Conservation (phyloP, 2,329 filamentous ascomycete genomes). For the Cordyceps farinosa region DNA sequence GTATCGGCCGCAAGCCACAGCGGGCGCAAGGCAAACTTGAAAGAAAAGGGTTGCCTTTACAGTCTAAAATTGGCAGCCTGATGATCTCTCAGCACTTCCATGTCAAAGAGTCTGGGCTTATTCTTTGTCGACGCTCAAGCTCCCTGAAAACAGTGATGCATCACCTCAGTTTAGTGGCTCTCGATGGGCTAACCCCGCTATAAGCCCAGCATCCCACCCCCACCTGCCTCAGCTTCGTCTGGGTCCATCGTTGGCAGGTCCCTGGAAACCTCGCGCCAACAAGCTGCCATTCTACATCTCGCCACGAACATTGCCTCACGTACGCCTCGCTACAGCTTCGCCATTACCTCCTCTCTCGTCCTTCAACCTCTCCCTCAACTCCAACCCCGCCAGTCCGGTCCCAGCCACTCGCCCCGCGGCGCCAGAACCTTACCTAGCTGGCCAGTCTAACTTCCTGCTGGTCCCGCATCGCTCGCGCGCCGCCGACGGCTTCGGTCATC, state of each 20-base stretch:
- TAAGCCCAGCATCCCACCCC: slow-evolving; percentile 7
- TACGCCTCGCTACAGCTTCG: neutral
- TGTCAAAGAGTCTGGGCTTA: neutral
- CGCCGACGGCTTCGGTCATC: neutral
- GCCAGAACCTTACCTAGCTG: neutral
- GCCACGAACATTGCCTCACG: neutral
- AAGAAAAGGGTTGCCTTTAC: neutral
- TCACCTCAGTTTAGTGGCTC: slow-evolving; percentile 5
- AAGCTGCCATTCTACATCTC: slow-evolving; percentile 4
- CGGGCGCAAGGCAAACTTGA: neutral
- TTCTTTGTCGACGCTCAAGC: neutral
- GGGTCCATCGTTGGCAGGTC: slow-evolving; percentile 7
- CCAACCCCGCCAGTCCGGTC: neutral
- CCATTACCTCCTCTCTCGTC: neutral
- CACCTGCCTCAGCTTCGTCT: slow-evolving; percentile 3
- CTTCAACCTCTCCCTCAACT: neutral
- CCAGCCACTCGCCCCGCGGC: neutral
- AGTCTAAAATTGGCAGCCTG: too few species aligned
- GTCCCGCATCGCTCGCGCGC: slow-evolving; percentile 6
- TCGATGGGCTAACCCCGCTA: slow-evolving; percentile 3
- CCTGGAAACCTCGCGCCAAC: slow-evolving; percentile 15
- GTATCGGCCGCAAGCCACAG: neutral
- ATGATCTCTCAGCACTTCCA: neutral
- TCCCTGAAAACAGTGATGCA: neutral
- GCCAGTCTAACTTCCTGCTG: neutral